Conservation (phyloP, 495 filamentous ascomycete species). For the Stereocaulon alpinum region DNA sequence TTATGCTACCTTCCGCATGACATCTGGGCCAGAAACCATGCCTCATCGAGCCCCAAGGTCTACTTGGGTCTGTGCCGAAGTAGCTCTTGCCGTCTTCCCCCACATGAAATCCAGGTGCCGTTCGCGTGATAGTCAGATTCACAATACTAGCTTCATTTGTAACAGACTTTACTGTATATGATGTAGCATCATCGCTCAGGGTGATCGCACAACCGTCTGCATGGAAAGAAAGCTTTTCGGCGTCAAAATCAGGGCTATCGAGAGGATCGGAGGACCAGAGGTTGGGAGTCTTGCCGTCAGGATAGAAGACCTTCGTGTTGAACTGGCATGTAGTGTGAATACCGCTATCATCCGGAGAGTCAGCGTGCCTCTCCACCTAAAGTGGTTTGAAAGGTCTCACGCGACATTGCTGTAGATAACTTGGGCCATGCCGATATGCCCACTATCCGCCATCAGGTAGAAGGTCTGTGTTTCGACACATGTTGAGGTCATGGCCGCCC, state of each 20-base stretch:
- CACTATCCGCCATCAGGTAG: slow-evolving; percentile 74
- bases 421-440: slow-evolving; percentile 68
- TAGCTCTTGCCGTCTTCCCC: slow-evolving; percentile 78
- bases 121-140: slow-evolving; percentile 67
- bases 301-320: slow-evolving; percentile 81
- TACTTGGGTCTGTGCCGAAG: slow-evolving; percentile 71
- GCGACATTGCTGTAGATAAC: slow-evolving; percentile 96
- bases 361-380: not conserved
- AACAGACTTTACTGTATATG: slow-evolving; percentile 77
- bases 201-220: slow-evolving; percentile 73
- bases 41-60: slow-evolving; percentile 87
- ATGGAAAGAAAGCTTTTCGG: slow-evolving; percentile 69
- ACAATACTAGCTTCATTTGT: slow-evolving; percentile 67
- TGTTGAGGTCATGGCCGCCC: slow-evolving; percentile 70
- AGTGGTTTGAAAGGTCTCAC: slow-evolving; percentile 43
- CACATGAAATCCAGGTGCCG: slow-evolving; percentile 70
- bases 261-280: slow-evolving; percentile 76
- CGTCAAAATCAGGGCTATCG: slow-evolving; percentile 68
- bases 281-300: slow-evolving; percentile 51
- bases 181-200: slow-evolving; percentile 70
- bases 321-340: slow-evolving; percentile 85
- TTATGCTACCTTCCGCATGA: slow-evolving; percentile 66
- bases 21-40: slow-evolving; percentile 91
- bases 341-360: slow-evolving; percentile 45
- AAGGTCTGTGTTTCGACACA: slow-evolving; percentile 95